These are phyloP conservation scores for Penicillium brasilianum DNA, from an alignment of 2,329 filamentous ascomycete species.

Conservation along the genomic window DNA sequence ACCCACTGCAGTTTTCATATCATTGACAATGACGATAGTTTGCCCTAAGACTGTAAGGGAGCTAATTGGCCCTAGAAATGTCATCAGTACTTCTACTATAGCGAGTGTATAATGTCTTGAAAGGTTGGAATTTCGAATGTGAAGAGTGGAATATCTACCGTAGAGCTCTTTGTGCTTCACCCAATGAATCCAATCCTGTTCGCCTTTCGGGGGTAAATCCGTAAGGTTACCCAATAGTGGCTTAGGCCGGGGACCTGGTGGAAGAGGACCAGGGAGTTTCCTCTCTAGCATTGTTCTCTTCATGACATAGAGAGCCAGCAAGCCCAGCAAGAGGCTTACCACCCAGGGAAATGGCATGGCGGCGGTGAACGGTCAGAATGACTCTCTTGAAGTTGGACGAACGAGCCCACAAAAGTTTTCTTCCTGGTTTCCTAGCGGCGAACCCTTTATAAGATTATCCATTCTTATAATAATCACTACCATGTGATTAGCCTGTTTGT, in stretches of 20 bases:
- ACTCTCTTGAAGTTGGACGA: background rate
- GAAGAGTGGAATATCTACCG: conserved; percentile 26
- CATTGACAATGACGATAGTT: conserved; percentile 45
- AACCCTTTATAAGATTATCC: background rate
- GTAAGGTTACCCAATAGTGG: conserved; percentile 57
- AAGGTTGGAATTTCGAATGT: background rate
- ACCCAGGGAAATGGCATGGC: background rate
- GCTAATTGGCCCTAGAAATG: conserved; percentile 39
- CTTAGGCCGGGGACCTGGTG: conserved; percentile 57
- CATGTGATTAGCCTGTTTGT: background rate
- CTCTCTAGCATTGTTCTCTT: background rate
- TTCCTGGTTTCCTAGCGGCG: background rate
- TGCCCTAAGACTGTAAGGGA: conserved; percentile 44
- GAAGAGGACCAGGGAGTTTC: conserved; percentile 34
- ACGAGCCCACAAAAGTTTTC: background rate
- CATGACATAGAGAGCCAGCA: background rate
- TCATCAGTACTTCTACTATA: background rate
- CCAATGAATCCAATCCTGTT: conserved; percentile 52
- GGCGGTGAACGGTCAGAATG: background rate
- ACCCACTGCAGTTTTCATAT: conserved; percentile 38
- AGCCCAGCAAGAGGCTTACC: background rate
- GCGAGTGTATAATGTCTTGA: background rate
- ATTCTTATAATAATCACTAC: background rate
- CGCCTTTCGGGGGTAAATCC: conserved; percentile 52
- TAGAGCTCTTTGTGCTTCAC: conserved; percentile 51